A percentile compares a stretch with the other conserved stretches of the same genome.
phyloP scores from a whole-genome alignment of 2,329 filamentous ascomycete species.

The Neofusicoccum sp. region DNA sequence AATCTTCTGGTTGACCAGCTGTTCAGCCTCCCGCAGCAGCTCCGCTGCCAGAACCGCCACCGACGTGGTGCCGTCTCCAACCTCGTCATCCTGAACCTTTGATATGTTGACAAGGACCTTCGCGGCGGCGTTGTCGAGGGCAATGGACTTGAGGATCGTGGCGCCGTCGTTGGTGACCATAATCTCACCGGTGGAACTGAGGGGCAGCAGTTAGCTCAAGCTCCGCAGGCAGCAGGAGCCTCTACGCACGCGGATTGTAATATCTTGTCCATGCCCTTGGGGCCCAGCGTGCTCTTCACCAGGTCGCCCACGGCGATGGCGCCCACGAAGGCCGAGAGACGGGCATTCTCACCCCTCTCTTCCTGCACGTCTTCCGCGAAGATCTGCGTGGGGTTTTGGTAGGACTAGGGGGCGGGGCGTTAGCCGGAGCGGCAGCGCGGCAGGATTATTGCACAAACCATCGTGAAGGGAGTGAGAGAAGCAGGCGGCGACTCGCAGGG shows the following conservation, averaged over 20 bases:
- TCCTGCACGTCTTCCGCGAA: conserved; percentile 96
- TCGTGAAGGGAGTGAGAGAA: conserved; percentile 12
- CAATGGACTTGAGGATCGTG: conserved; percentile 97
- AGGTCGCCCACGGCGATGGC: conserved; percentile 97
- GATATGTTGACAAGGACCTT: conserved; percentile 99
- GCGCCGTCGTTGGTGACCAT: conserved; percentile 99
- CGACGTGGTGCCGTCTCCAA: conserved; percentile 97
- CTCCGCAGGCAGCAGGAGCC: not conserved
- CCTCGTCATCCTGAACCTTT: conserved; percentile 98
- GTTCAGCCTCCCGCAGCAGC: conserved; percentile 92
- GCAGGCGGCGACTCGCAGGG: conserved; percentile 15
- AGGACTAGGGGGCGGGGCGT: conserved; percentile 33
- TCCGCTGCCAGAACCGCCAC: conserved; percentile 94
- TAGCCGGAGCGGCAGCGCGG: not conserved
- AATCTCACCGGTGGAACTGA: conserved; percentile 89
- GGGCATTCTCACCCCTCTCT: conserved; percentile 98
- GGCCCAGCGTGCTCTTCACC: conserved; percentile 95
- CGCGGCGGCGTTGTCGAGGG: conserved; percentile 95
- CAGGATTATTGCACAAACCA: conserved; percentile 5
- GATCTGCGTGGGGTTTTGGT: conserved; percentile 86
- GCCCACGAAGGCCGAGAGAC: conserved; percentile 96
- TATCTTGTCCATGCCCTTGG: conserved; percentile 99
- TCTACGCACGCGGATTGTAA: conserved; percentile 81
- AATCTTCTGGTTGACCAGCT: conserved; percentile 96
- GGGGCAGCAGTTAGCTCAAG: conserved; percentile 29